phyloP scores from a whole-genome alignment of 495 filamentous ascomycete species.

The Physcia stellaris region DNA sequence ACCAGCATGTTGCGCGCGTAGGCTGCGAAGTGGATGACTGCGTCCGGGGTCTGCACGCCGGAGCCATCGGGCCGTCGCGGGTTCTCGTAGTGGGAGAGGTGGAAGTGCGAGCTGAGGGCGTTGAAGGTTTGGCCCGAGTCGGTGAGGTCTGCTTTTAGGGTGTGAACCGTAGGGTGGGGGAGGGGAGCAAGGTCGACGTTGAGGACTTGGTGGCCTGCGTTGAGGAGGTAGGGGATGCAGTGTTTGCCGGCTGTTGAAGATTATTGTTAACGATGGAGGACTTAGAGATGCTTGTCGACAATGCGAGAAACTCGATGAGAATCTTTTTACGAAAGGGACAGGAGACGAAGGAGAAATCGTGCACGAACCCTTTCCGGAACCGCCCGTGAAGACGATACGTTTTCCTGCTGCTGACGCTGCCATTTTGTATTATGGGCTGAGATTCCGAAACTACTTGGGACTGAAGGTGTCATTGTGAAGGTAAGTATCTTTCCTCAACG shows the following conservation, averaged over 20 bases:
- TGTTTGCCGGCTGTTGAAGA: no score
- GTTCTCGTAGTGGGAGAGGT: slow-evolving; percentile 32
- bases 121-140: slow-evolving; percentile 46
- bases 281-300: background rate
- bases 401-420: slow-evolving; percentile 15
- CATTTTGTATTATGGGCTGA: slow-evolving; percentile 1
- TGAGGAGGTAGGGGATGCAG: slow-evolving; percentile 38
- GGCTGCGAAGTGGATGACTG: slow-evolving; percentile 48
- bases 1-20: slow-evolving; percentile 47
- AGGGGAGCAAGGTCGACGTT: slow-evolving; percentile 43
- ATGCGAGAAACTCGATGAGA: background rate
- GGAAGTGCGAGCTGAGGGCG: slow-evolving; percentile 42
- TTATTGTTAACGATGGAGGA: no score
- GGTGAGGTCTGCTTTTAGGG: slow-evolving; percentile 43
- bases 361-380: slow-evolving; percentile 45
- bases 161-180: slow-evolving; percentile 35
- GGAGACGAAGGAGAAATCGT: no score
- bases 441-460: background rate
- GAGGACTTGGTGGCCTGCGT: slow-evolving; percentile 37
- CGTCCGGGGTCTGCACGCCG: slow-evolving; percentile 32
- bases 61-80: slow-evolving; percentile 18
- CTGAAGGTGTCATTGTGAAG: background rate
- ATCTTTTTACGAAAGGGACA: background rate
- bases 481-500: background rate
- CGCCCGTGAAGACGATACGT: slow-evolving; percentile 43